Evolutionary conservation across 495 filamentous ascomycete genomes (phyloP), one percentile per base, ranked within the genome.

Genomic region (Polyplosphaeria fusca): DNA sequence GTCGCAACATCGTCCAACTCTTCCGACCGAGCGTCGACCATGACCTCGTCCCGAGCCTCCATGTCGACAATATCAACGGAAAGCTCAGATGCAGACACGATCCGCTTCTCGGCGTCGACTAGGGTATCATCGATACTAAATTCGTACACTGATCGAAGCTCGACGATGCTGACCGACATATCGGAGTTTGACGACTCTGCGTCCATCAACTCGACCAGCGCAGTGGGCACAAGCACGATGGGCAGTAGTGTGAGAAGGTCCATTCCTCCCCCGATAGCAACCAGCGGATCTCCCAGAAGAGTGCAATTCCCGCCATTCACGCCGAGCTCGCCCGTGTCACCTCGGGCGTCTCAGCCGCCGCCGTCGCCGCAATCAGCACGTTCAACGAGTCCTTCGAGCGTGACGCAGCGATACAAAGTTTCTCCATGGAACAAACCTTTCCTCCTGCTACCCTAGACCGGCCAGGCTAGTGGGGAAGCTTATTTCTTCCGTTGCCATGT

Each of bases 391-490:
- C 30, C 55, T 5, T 51, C 38, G 14, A 40, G 39, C 26, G 28
- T 19, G 11, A 54, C 48, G 1, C 16, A 14, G 43, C 40, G 30
- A 14, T 18, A 47, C 24, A 61, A 55, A 28, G 13, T 42, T 39
- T 44, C 41, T 35, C 59, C 52, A 9, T 62, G 59, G 59, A 57
- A 32, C 47, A 62, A 57, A 23, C 59, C 59, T 12, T 50, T 56
- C 23, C 16, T 62, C n/a, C 32, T 50, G 22, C 20, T 62, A 20
- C 59, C 59, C 11, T 60, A 27, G 47, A 35, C 7, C 7, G 30
- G 19, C 23, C 39, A 42, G 19, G 39, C 9, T 42, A 11, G 16
- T 45, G 42, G 42, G 16, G 30, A 7, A 35, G 30, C 30, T 35
- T 35, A 35, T 35, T 35, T 14, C 30, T 7, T 7, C 30, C 7